Base-by-base conservation (phyloP, 2,329 filamentous ascomycete genomes). In the Monosporascus sp. region DNA sequence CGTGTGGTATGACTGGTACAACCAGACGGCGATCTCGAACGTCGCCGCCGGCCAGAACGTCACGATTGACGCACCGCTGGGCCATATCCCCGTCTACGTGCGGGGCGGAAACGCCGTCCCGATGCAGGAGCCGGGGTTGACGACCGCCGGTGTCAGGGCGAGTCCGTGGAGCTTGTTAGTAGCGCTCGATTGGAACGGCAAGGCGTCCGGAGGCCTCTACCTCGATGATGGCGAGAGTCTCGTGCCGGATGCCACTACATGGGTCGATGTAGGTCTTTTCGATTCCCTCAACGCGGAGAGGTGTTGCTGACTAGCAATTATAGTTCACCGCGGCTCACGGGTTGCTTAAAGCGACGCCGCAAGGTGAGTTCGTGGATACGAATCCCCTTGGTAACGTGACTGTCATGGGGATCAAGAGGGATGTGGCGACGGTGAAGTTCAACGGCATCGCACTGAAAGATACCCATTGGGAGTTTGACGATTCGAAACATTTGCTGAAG, bases 1-100 rank as follows among this genome's bases (percentile, higher is more conserved):
- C 41, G 67, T 83, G 2, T 92, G 87, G 85, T 92, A 90, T 62
- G 88, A 92, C 66, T 92, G 87, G 87, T 90, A 90, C 68, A 87
- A 79, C n/a, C 80, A 83, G 49, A 76, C 75, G 0, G 75, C 74
- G 0, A 73, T 89, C 9, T 57, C 59, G 1, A 66, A 62, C 5
- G 66, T 72, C 1, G 27, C 54, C 3, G 50, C 63, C 1, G 73
- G 70, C 3, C 61, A 72, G 57, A 74, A 74, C 38, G 68, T 74
- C 7, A 74, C 71, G 1, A 68, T 75, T 18, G 66, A 67, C 5
- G 73, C 73, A 3, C 72, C 70, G 74, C 66, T 88, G 77, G 53
- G 89, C 56, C 72, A 91, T 61, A 90, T 92, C 39, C 87, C 87
- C 0, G 79, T 92, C 2, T 88, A 80, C 61, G 67, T 92, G 18